Percentiles rank a stretch among this genome's conserved stretches.
Conservation (phyloP, 2,329 filamentous ascomycete species). For the Trichothecium sympodiale region DNA sequence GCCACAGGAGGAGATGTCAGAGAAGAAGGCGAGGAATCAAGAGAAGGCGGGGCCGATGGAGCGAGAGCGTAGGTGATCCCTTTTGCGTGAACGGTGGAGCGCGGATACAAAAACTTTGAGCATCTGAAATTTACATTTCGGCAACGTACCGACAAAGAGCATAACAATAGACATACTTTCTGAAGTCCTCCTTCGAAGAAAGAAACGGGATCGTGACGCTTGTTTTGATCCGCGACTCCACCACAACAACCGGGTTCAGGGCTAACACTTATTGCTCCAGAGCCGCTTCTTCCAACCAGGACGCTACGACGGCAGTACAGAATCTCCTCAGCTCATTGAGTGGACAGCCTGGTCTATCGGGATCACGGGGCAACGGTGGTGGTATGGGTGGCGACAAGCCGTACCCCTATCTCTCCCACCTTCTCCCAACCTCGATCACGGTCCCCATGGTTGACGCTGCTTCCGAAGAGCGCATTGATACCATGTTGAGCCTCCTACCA, state of each 20-base stretch:
- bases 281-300: constrained; percentile 45
- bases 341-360: constrained; percentile 33
- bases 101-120: no score
- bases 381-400: constrained; percentile 37
- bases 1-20: constrained; percentile 87
- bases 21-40: constrained; percentile 76
- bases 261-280: constrained; percentile 22
- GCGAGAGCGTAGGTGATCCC: constrained; percentile 92
- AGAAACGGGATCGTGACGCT: no score
- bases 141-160: no score
- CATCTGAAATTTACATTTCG: no score
- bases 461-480: constrained; percentile 48
- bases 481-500: constrained; percentile 68
- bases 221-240: no score
- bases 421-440: constrained; percentile 68
- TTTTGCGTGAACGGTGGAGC: constrained; percentile 15
- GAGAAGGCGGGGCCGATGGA: constrained; percentile 91
- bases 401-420: constrained; percentile 77
- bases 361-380: constrained; percentile 14
- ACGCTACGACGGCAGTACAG: constrained; percentile 70
- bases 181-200: no score
- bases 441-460: constrained; percentile 65
- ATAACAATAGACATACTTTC: no score
- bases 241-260: no score
- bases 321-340: constrained; percentile 81